Base-by-base conservation (phyloP, 345 rosid genomes). In the Gossypium turneri region DNA sequence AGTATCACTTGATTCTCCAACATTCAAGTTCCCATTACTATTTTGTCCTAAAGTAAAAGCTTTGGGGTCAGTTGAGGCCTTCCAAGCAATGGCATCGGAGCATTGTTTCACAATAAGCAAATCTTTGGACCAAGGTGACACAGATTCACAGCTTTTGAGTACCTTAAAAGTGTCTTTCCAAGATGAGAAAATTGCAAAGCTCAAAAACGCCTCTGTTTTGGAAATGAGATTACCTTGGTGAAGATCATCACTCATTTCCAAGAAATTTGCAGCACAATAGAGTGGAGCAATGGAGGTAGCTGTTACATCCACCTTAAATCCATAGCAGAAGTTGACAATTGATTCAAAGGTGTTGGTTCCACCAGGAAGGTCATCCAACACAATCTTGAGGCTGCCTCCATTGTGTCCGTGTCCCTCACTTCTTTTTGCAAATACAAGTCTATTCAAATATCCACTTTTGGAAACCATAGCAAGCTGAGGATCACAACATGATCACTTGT, bases 201-300 rank as follows among this genome's bases (percentile, higher is more conserved):
- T 79, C 0, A 86, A 62, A 44, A 86, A 86, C 16, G 84, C 76
- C 22, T 84, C 86, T 10, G 90, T 66, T 70, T 79, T 81, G 44
- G 82, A 76, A 60, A 83, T 72, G 67, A 89, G 85, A 75, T 86
- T 89, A 29, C 81, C 84, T 69, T 76, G 67, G 50, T 67, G 78
- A 78, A 84, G 69, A 76, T 82, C 88, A 53, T 84, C 85, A 29
- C 73, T 82, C 94, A 88, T 88, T 81, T 88, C 90, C 75, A 87
- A 73, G 84, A 86, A 86, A 82, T 79, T 78, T 20, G 89, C 83
- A 19, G 91, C 91, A 45, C 79, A 86, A 48, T 80, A 76, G 22
- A 81, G 61, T n/a, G 86, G 78, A 45, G 84, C 89, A 2, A 86
- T 71, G 65, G 82, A 88, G 58, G 82, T 38, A 68, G 89, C 84